Conservation (phyloP, 2,329 filamentous ascomycete species). For the Didymella pomorum region DNA sequence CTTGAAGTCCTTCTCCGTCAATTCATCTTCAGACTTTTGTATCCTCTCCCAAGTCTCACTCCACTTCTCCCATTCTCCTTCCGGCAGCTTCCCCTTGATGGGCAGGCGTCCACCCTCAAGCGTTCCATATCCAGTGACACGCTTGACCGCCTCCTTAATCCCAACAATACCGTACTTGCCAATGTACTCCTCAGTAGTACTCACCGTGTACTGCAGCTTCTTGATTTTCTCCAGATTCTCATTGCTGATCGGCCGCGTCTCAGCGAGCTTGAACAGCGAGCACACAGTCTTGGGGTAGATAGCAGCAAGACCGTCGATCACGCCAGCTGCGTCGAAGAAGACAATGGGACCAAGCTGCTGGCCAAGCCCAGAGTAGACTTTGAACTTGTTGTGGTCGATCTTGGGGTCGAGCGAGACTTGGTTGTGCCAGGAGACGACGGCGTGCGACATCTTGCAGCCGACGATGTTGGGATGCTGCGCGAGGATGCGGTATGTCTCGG, state of each 20-base stretch:
- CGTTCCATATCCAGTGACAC: conserved; percentile 67
- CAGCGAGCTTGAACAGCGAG: conserved; percentile 62
- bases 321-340: conserved; percentile 68
- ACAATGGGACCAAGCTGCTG: conserved; percentile 71
- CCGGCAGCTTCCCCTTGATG: conserved; percentile 65
- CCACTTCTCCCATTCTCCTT: conserved; percentile 64
- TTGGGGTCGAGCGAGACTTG: conserved; percentile 67
- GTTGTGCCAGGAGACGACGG: conserved; percentile 69
- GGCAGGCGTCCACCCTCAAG: conserved; percentile 67
- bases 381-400: conserved; percentile 67
- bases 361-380: conserved; percentile 70
- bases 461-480: conserved; percentile 72
- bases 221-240: conserved; percentile 59
- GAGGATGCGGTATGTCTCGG: conserved; percentile 66
- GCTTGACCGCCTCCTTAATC: conserved; percentile 69
- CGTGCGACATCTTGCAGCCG: conserved; percentile 74
- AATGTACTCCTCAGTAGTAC: conserved; percentile 68
- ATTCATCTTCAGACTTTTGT: conserved; percentile 42
- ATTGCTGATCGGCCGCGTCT: conserved; percentile 47
- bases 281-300: conserved; percentile 71
- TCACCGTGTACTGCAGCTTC: conserved; percentile 67
- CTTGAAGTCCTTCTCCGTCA: conserved; percentile 38
- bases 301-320: conserved; percentile 71
- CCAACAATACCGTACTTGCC: conserved; percentile 68
- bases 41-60: conserved; percentile 43